Evolutionary conservation across 2,329 filamentous ascomycete species (phyloP), one percentile per base, ranked within the genome.

Genomic region (Stenocarpella maydis): DNA sequence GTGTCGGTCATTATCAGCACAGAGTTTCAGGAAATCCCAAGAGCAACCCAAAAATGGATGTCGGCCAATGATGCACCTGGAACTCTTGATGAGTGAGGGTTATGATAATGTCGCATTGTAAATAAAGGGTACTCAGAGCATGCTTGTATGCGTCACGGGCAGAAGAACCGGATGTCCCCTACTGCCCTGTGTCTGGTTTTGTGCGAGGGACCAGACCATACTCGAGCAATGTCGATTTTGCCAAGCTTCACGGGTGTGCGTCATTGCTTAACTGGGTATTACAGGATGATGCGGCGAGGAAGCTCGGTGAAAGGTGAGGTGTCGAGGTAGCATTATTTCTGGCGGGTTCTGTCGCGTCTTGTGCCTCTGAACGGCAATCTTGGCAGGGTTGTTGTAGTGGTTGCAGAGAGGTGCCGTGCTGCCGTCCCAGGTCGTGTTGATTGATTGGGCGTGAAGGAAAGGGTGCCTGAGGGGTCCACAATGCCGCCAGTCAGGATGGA

Each of bases 31-130:
- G 26, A 61, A 34, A 24, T 37, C 41, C 41, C 15, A 37, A 47
- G 12, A 47, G 10, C 21, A 28, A 47, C 21, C 43, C 28, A 37
- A 3, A 34, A 24, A 63, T 49, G 58, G 43, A 37, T 14, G 24
- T 24, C 55, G 58, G 58, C 58, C 31, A 28, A 60, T 39, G 41
- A 60, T 39, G 61, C 43, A 37, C 34, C 45, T 17, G 39, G 9
- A 8, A 2, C 15, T 7, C 26, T 34, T 26, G 67, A 69, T 69
- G 61, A 19, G n/a, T 28, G 41, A 67, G 63, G 61, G 61, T 43
- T 53, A 45, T 41, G 53, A 69, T 69, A 60, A 69, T 60, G 60
- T 69, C 26, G 61, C 24, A 45, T 66, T 67, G 63, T 60, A 21
- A 65, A 67, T 54, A 61, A 65, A 69, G 67, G 67, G 67, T 65